phyloP scores from a whole-genome alignment of 2,329 filamentous ascomycete genomes.

The Penicillium fuscoglaucum region DNA sequence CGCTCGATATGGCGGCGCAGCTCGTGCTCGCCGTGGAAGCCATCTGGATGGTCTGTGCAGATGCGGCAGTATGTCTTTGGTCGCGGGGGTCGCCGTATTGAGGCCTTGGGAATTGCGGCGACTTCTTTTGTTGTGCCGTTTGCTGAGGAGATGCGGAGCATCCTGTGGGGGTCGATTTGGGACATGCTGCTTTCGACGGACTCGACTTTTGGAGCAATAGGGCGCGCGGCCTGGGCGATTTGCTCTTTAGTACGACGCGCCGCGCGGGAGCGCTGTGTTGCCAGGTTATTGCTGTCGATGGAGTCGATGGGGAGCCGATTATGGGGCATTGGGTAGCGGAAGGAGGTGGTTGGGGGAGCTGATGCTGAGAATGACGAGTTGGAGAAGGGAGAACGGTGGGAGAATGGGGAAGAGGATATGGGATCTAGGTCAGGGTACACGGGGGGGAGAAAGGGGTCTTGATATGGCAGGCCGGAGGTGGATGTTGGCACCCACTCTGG shows the following conservation, averaged over 20 bases:
- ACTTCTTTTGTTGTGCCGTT: constrained; percentile 58
- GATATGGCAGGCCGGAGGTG: constrained; percentile 19
- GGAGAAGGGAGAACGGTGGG: constrained; percentile 25
- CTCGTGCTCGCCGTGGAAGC: constrained; percentile 86
- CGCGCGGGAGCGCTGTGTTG: constrained; percentile 45
- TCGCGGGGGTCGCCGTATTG: constrained; percentile 65
- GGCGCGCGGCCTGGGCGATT: constrained; percentile 49
- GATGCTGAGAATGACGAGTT: constrained; percentile 38
- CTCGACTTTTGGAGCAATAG: constrained; percentile 52
- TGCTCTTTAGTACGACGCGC: constrained; percentile 51
- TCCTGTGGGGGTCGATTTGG: constrained; percentile 45
- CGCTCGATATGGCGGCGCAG: constrained; percentile 66
- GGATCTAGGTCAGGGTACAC: constrained; percentile 34
- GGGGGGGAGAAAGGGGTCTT: constrained; percentile 17
- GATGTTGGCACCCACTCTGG: constrained; percentile 27
- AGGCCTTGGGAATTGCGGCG: constrained; percentile 55
- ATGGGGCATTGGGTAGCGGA: constrained; percentile 27
- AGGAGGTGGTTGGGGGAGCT: constrained; percentile 36
- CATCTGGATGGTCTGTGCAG: constrained; percentile 71
- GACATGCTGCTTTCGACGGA: constrained; percentile 32
- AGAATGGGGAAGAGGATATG: constrained; percentile 30
- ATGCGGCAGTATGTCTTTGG: constrained; percentile 69
- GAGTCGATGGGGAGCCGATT: constrained; percentile 47
- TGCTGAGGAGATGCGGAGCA: constrained; percentile 53
- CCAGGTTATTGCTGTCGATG: constrained; percentile 48